phyloP scores from a whole-genome alignment of 2,329 filamentous ascomycete genomes.

The Colletotrichum graminicola region DNA sequence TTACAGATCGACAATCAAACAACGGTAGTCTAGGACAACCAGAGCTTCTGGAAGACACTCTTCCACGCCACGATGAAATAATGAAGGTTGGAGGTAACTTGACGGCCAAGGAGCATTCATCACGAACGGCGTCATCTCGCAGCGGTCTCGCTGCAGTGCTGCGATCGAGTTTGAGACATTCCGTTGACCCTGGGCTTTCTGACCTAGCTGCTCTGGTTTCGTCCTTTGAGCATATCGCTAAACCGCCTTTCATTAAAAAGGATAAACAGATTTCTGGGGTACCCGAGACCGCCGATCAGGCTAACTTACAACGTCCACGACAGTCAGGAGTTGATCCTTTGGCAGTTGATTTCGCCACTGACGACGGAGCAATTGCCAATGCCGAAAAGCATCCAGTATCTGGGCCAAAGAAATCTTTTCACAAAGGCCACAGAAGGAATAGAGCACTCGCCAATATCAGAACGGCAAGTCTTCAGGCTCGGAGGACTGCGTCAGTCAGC shows the following conservation, averaged over 20 bases:
- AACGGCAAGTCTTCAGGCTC: slow-evolving; percentile 31
- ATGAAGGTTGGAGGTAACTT: neutral
- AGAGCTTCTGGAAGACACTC: neutral
- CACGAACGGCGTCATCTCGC: slow-evolving; percentile 11
- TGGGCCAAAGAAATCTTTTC: slow-evolving; percentile 10
- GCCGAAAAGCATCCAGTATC: neutral
- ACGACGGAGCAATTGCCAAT: neutral
- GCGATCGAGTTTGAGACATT: slow-evolving; percentile 29
- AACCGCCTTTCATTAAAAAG: slow-evolving; percentile 43
- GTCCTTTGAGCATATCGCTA: slow-evolving; percentile 47
- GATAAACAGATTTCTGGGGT: slow-evolving; percentile 34
- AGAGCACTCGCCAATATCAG: slow-evolving; percentile 45
- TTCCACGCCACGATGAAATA: neutral
- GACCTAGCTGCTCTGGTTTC: slow-evolving; percentile 49
- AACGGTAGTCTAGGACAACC: neutral
- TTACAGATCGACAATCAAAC: neutral
- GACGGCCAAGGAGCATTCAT: neutral
- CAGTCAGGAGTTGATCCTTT: neutral
- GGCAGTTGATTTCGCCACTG: neutral
- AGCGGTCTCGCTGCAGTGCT: slow-evolving; percentile 23
- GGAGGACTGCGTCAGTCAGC: neutral
- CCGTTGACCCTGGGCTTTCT: slow-evolving; percentile 45
- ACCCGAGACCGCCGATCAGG: neutral
- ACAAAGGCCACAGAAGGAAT: slow-evolving; percentile 47
- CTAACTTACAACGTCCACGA: neutral